These are phyloP conservation scores for Pythium brachiatum DNA, from an alignment of 352 stramenopile species.

Conservation along the genomic window DNA sequence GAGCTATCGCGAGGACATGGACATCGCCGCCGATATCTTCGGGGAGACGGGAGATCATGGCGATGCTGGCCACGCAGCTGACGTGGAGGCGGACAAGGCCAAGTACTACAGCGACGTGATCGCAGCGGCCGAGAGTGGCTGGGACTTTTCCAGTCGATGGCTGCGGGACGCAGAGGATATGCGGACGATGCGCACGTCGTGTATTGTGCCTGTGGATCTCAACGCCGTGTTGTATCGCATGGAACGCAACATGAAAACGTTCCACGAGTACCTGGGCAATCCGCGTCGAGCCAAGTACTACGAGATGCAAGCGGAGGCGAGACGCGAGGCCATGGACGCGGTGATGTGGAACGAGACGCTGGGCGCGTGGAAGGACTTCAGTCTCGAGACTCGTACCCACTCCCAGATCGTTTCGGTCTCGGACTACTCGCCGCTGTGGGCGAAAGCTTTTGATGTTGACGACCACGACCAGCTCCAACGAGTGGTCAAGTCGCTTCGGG, in stretches of 20 bases:
- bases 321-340: slow-evolving; percentile 57
- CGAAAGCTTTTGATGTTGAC: slow-evolving; percentile 50
- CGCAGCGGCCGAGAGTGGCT: slow-evolving; percentile 84
- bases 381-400: slow-evolving; percentile 45
- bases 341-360: slow-evolving; percentile 65
- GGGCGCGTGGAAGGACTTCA: slow-evolving; percentile 72
- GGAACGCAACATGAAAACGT: slow-evolving; percentile 69
- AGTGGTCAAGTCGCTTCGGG: slow-evolving; percentile 47
- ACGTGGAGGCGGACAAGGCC: slow-evolving; percentile 51
- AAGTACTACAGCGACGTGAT: slow-evolving; percentile 85
- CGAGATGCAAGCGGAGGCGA: slow-evolving; percentile 33
- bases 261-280: slow-evolving; percentile 53
- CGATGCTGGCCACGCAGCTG: slow-evolving; percentile 32
- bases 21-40: slow-evolving; percentile 63
- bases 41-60: slow-evolving; percentile 29
- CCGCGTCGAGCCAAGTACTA: slow-evolving; percentile 45
- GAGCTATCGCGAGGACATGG: slow-evolving; percentile 83
- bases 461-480: slow-evolving; percentile 42
- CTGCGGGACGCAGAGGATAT: slow-evolving; percentile 57
- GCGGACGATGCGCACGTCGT: slow-evolving; percentile 65
- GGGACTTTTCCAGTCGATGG: slow-evolving; percentile 91
- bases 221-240: slow-evolving; percentile 83
- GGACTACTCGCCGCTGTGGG: slow-evolving; percentile 80
- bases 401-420: slow-evolving; percentile 54
- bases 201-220: slow-evolving; percentile 80